Conservation (phyloP, 768 basidiomycete genomes). For the Rhizopogon vesiculosus region DNA sequence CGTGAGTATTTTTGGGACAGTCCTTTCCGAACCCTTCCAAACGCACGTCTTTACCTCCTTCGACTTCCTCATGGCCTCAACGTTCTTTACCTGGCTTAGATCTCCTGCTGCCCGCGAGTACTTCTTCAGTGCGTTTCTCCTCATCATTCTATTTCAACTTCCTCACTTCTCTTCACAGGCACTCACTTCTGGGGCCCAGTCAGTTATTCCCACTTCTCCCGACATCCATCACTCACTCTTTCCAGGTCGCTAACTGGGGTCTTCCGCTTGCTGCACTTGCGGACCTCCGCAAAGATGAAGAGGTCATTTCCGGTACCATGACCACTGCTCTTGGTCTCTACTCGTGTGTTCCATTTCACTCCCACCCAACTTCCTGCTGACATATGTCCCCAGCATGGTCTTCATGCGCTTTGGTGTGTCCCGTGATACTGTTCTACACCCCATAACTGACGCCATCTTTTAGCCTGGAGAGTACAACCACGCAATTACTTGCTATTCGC, state of each 20-base stretch:
- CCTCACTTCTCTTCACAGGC: conserved; percentile 45
- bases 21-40: no score
- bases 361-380: conserved; percentile 9
- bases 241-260: conserved; percentile 96
- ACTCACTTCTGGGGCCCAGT: conserved; percentile 99
- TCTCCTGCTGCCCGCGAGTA: conserved; percentile 91
- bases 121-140: conserved; percentile 79
- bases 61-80: conserved; percentile 60
- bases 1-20: conserved; percentile 2
- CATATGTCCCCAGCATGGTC: conserved; percentile 44
- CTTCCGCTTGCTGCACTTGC: conserved; percentile 90
- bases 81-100: conserved; percentile 84
- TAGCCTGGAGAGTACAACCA: conserved; percentile 94
- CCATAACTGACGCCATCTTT: conserved; percentile 5
- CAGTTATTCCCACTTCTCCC: conserved; percentile 28
- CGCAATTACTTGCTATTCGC: conserved; percentile 95
- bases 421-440: background rate
- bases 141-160: background rate
- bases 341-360: conserved; percentile 64
- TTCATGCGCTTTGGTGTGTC: conserved; percentile 92
- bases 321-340: conserved; percentile 85
- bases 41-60: background rate
- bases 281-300: conserved; percentile 91
- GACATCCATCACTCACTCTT: conserved; percentile 6
- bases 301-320: conserved; percentile 97